Percentiles rank a stretch among this genome's conserved stretches.
Conservation (phyloP, 805 yeast species). For the Yamadazyma endophytica region DNA sequence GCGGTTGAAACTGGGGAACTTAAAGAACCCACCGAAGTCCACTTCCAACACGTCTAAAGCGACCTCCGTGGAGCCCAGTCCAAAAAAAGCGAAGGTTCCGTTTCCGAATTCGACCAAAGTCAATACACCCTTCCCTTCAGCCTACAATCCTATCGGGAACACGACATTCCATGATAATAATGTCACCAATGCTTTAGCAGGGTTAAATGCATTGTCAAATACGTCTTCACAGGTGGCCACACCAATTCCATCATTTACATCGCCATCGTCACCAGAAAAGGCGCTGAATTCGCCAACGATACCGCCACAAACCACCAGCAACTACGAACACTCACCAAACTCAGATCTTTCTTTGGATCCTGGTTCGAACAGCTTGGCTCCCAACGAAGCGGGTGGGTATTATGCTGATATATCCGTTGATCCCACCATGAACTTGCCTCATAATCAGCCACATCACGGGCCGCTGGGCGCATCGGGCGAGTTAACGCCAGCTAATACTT, state of each 20-base stretch:
- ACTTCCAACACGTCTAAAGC: constrained; percentile 21
- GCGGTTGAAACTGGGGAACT: constrained; percentile 40
- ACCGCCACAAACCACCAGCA: constrained; percentile 14
- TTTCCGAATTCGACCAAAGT: constrained; percentile 13
- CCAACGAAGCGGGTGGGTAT: constrained; percentile 36
- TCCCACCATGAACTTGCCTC: constrained; percentile 45
- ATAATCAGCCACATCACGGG: constrained; percentile 35
- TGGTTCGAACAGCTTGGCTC: constrained; percentile 16
- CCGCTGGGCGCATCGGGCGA: constrained; percentile 16
- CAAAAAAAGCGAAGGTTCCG: constrained; percentile 13
- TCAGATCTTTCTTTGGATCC: constrained; percentile 23
- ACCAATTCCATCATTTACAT: constrained; percentile 19
- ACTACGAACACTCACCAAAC: constrained; percentile 14
- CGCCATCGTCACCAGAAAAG: constrained; percentile 19
- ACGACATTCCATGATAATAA: constrained; percentile 38
- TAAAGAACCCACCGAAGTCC: constrained; percentile 41
- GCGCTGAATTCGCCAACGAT: constrained; percentile 21
- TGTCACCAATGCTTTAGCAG: constrained; percentile 40
- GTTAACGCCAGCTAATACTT: constrained; percentile 27
- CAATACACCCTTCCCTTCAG: constrained; percentile 19
- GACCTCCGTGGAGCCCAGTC: constrained; percentile 6
- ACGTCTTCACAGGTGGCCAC: constrained; percentile 21
- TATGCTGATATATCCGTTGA: constrained; percentile 41
- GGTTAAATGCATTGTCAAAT: constrained; percentile 38
- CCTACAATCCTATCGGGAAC: constrained; percentile 31